Percentiles rank a stretch among this genome's conserved stretches.
phyloP scores from a whole-genome alignment of 495 filamentous ascomycete species.

The Hypoxylon cercidicola region DNA sequence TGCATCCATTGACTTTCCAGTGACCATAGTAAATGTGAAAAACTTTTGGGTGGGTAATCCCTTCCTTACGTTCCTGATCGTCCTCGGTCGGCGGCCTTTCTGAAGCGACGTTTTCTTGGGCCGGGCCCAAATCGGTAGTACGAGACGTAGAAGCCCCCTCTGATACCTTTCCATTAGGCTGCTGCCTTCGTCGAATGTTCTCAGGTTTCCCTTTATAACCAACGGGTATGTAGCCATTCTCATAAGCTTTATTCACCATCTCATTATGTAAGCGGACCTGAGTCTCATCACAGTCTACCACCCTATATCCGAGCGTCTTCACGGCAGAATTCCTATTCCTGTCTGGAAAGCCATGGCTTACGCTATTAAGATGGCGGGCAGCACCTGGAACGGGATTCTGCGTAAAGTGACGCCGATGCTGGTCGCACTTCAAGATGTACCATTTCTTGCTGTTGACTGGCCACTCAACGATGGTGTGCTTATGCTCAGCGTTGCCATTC shows the following conservation, averaged over 20 bases:
- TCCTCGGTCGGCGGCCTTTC: not conserved
- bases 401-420: constrained; percentile 56
- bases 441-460: constrained; percentile 41
- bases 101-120: not conserved
- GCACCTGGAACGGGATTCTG: constrained; percentile 52
- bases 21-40: constrained; percentile 50
- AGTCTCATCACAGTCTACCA: constrained; percentile 46
- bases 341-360: constrained; percentile 46
- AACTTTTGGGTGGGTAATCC: constrained; percentile 35
- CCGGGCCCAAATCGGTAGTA: not conserved
- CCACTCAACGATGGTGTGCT: constrained; percentile 55
- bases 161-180: not conserved
- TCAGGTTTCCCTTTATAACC: constrained; percentile 30
- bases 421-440: constrained; percentile 58
- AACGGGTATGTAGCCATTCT: constrained; percentile 46
- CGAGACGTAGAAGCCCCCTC: not conserved
- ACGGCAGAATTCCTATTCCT: constrained; percentile 49
- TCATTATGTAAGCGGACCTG: constrained; percentile 50
- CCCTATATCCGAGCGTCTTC: constrained; percentile 48
- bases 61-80: not conserved
- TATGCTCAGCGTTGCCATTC: constrained; percentile 47
- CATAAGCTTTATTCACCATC: constrained; percentile 41
- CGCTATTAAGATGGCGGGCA: constrained; percentile 53
- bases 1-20: constrained; percentile 33
- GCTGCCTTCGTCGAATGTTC: not conserved